phyloP scores from a whole-genome alignment of 2,329 filamentous ascomycete genomes.

The Claviceps africana region DNA sequence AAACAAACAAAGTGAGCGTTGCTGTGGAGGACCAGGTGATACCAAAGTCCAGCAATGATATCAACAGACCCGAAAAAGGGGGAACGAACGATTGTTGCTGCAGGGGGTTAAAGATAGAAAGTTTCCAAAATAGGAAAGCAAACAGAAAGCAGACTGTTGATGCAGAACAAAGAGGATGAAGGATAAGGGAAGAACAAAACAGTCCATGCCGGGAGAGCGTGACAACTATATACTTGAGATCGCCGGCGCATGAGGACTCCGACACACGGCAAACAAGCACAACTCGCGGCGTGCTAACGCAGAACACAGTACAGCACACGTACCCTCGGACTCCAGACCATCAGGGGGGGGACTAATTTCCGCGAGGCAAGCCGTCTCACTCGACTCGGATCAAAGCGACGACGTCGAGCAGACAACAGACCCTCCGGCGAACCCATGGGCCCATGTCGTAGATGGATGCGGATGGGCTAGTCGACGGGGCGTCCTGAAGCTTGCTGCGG shows the following conservation, averaged over 20 bases:
- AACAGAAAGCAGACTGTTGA: conserved; percentile 4
- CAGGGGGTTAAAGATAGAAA: background rate
- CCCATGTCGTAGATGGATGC: background rate
- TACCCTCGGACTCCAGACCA: background rate
- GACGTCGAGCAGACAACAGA: background rate
- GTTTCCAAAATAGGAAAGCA: conserved; percentile 13
- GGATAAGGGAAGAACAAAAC: background rate
- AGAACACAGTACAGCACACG: background rate
- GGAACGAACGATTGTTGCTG: conserved; percentile 37
- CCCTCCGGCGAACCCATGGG: background rate
- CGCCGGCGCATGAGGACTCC: background rate
- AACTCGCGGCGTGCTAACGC: background rate
- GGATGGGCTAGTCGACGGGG: background rate
- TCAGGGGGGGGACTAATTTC: background rate
- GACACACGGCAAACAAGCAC: background rate
- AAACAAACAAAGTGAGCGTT: conserved; percentile 5
- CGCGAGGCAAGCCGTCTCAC: background rate
- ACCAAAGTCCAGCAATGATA: conserved; percentile 13
- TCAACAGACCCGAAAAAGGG: conserved; percentile 35
- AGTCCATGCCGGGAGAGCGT: background rate
- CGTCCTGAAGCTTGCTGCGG: background rate
- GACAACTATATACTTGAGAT: conserved; percentile 3
- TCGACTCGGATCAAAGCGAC: background rate
- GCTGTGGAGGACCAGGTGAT: background rate
- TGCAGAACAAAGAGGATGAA: background rate